Conservation (phyloP, 371 early-diverging fungal species). For the Haplosporangium sp. region DNA sequence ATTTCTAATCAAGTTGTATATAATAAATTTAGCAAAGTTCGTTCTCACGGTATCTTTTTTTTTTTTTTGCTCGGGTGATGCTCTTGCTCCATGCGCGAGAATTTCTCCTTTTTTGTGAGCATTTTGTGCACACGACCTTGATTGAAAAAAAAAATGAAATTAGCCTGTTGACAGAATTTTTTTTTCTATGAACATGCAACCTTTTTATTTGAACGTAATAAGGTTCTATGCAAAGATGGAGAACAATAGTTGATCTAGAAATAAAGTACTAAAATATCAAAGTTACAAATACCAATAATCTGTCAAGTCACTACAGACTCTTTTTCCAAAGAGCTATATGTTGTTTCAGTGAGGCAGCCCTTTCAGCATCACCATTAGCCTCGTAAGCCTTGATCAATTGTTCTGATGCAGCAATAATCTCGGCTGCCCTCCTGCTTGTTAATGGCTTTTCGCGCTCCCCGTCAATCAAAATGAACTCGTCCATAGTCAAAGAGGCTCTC, state of each 20-base stretch:
- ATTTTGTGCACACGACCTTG: not conserved
- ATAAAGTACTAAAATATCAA: constrained; percentile 1
- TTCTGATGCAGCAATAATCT: constrained; percentile 42
- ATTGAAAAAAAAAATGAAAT: no score
- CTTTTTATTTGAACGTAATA: not conserved
- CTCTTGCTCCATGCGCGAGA: not conserved
- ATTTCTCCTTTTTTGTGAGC: not conserved
- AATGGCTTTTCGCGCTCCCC: constrained; percentile 42
- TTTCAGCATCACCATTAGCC: constrained; percentile 24
- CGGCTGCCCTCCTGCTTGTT: constrained; percentile 38
- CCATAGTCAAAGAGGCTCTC: constrained; percentile 46
- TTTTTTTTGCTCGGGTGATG: constrained; percentile 2
- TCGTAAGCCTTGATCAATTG: constrained; percentile 30
- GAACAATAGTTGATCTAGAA: not conserved
- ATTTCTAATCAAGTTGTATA: not conserved
- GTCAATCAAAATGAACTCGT: constrained; percentile 49
- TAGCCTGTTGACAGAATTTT: no score
- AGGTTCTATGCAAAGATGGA: constrained; percentile 1
- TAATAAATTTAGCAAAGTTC: constrained; percentile 1
- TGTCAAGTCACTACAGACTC: constrained; percentile 18
- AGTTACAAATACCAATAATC: not conserved
- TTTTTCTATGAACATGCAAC: not conserved
- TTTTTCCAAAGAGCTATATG: constrained; percentile 35
- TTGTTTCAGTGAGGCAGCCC: constrained; percentile 34
- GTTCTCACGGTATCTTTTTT: not conserved